These are phyloP conservation scores for Calonectria pseudoturangicola DNA, from an alignment of 2,329 filamentous ascomycete species.

Conservation along the genomic window DNA sequence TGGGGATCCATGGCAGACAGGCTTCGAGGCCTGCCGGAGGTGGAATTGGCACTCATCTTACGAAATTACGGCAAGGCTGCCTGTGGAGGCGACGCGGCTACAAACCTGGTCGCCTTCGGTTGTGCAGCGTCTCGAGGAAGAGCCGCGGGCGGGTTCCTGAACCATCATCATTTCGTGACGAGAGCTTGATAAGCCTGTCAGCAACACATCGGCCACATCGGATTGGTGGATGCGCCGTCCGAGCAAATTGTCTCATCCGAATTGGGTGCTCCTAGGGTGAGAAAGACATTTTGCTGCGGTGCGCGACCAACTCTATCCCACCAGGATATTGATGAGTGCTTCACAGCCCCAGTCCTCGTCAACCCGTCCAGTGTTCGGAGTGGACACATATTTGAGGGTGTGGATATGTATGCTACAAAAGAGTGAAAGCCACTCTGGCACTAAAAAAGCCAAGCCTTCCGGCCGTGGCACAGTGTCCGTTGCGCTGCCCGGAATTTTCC, in stretches of 20 bases:
- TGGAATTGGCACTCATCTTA: conserved; percentile 56
- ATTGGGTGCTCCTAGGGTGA: conserved; percentile 4
- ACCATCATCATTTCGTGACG: conserved; percentile 34
- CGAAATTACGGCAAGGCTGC: conserved; percentile 52
- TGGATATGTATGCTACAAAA: conserved; percentile 18
- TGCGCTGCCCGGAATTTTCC: conserved; percentile 16
- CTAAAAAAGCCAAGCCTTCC: conserved; percentile 48
- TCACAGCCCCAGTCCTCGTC: conserved; percentile 20
- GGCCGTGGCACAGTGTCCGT: conserved; percentile 48
- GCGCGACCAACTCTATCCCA: conserved; percentile 9
- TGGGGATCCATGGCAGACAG: conserved; percentile 31
- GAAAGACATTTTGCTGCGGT: conserved; percentile 4
- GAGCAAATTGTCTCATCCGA: conserved; percentile 30
- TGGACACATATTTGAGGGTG: conserved; percentile 28
- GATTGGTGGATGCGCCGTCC: conserved; percentile 29
- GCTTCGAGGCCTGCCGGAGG: conserved; percentile 37
- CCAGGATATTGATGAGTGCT: neutral
- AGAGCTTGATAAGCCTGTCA: conserved; percentile 38
- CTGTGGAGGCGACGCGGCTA: conserved; percentile 49
- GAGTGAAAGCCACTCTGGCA: conserved; percentile 31
- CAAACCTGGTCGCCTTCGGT: conserved; percentile 41
- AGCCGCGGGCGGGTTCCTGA: conserved; percentile 34
- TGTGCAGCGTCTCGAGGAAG: conserved; percentile 23
- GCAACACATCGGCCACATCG: conserved; percentile 24
- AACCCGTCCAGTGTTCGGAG: conserved; percentile 8